A percentile compares a stretch with the other conserved stretches of the same genome.
Conservation (phyloP, 2,329 filamentous ascomycete genomes). For the Lachnellula suecica region DNA sequence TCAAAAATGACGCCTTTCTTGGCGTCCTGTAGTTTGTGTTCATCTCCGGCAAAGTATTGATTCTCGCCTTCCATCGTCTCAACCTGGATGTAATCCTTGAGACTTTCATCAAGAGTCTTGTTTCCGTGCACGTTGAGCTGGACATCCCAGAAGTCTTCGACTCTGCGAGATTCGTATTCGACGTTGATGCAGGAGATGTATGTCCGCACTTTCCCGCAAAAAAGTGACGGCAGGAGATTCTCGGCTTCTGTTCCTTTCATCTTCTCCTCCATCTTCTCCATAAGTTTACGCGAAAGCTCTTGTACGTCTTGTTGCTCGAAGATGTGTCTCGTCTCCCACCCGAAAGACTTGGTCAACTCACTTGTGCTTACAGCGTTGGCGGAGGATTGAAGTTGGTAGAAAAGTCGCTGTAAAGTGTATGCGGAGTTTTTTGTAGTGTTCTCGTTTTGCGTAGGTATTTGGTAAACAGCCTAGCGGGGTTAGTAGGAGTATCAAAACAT, state of each 20-base stretch:
- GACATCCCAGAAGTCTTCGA: constrained; percentile 99
- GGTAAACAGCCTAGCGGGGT: constrained; percentile 75
- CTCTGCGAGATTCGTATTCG: constrained; percentile 90
- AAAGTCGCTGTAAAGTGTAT: constrained; percentile 88
- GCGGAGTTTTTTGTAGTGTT: constrained; percentile 83
- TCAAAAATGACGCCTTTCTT: constrained; percentile 98
- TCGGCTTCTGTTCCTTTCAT: constrained; percentile 97
- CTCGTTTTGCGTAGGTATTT: constrained; percentile 90
- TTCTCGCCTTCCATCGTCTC: constrained; percentile 98
- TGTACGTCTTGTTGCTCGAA: constrained; percentile 99
- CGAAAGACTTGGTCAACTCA: constrained; percentile 94
- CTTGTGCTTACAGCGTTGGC: constrained; percentile 81
- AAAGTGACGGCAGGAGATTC: constrained; percentile 84
- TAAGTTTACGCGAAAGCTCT: constrained; percentile 91
- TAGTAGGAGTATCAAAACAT: constrained; percentile 3
- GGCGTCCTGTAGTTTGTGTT: constrained; percentile 90
- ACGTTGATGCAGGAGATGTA: constrained; percentile 99
- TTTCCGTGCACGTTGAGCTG: constrained; percentile 96
- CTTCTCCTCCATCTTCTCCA: constrained; percentile 94
- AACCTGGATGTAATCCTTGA: constrained; percentile 93
- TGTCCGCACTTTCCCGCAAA: constrained; percentile 97
- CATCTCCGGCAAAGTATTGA: constrained; percentile 90
- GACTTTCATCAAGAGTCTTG: constrained; percentile 89
- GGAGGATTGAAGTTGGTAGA: constrained; percentile 91
- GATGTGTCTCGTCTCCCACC: constrained; percentile 96